A percentile compares a stretch with the other conserved stretches of the same genome.
Evolutionary conservation across 768 basidiomycete genomes (phyloP).

Genomic region (Hypsizygus marmoreus): DNA sequence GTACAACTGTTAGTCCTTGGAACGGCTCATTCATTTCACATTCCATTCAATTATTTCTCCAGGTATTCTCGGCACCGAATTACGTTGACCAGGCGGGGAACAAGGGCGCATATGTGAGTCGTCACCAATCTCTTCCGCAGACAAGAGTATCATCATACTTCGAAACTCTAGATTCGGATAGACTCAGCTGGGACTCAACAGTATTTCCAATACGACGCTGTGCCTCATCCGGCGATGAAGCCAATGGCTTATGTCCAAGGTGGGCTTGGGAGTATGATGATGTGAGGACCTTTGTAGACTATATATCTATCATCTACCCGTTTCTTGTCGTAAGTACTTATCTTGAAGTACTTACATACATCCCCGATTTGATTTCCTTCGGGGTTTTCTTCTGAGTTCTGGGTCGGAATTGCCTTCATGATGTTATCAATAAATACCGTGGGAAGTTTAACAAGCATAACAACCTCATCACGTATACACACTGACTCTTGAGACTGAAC

Average conservation of each 20-base stretch:
- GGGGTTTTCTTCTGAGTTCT: too few relatives aligned
- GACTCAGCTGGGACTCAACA: constrained; percentile 71
- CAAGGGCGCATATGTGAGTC: constrained; percentile 86
- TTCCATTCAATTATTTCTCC: constrained; percentile 13
- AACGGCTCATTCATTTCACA: constrained; percentile 8
- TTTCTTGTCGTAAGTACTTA: neutral
- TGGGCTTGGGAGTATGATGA: constrained; percentile 68
- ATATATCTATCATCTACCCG: constrained; percentile 10
- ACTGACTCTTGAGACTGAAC: neutral
- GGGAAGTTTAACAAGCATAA: too few relatives aligned
- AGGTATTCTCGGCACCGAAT: constrained; percentile 96
- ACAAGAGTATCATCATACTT: constrained; percentile 5
- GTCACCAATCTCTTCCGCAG: neutral
- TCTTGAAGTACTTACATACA: neutral
- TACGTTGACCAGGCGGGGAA: constrained; percentile 92
- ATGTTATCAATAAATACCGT: too few relatives aligned
- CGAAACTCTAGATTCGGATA: constrained; percentile 68
- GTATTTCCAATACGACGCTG: constrained; percentile 84
- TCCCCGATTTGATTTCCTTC: too few relatives aligned
- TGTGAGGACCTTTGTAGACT: constrained; percentile 41
- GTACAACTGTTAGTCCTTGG: constrained; percentile 71
- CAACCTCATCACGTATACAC: too few relatives aligned
- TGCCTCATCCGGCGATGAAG: constrained; percentile 85
- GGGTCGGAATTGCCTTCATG: too few relatives aligned
- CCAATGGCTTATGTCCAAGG: constrained; percentile 89